Evolutionary conservation across 2,329 filamentous ascomycete genomes (phyloP).

Genomic region (Nakataea oryzae): DNA sequence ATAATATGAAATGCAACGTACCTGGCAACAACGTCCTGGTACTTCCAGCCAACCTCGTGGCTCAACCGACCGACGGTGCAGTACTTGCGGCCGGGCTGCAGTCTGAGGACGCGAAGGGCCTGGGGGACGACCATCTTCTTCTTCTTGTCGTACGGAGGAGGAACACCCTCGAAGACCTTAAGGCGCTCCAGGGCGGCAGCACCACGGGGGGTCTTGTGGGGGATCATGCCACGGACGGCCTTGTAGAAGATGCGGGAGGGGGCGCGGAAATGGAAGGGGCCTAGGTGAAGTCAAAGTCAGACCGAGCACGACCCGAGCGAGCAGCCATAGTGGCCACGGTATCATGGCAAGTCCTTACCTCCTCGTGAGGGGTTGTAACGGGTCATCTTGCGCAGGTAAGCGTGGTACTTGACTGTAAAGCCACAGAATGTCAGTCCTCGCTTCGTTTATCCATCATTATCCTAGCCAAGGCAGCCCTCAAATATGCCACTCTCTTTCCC

Average conservation of each 20-base stretch:
- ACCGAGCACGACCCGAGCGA: background rate
- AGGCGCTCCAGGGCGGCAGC: slow-evolving; percentile 94
- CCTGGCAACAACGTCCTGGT: slow-evolving; percentile 98
- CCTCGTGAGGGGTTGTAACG: slow-evolving; percentile 99
- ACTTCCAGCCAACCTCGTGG: slow-evolving; percentile 99
- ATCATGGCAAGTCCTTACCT: slow-evolving; percentile 50
- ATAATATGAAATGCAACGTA: slow-evolving; percentile 38
- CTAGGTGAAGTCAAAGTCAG: slow-evolving; percentile 27
- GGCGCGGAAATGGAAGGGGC: slow-evolving; percentile 99
- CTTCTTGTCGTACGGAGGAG: slow-evolving; percentile 98
- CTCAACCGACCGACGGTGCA: slow-evolving; percentile 96
- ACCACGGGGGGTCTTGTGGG: slow-evolving; percentile 98
- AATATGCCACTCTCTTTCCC: background rate
- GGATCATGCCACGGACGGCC: slow-evolving; percentile 99
- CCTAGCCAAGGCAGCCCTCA: too few species aligned
- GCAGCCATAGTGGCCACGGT: slow-evolving; percentile 7
- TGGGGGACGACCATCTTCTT: slow-evolving; percentile 99
- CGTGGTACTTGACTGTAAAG: slow-evolving; percentile 95
- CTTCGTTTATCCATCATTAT: background rate
- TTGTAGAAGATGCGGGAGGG: slow-evolving; percentile 99
- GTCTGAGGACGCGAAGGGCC: slow-evolving; percentile 88
- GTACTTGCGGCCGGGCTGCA: slow-evolving; percentile 99
- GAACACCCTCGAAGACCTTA: slow-evolving; percentile 99
- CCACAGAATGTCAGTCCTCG: slow-evolving; percentile 7
- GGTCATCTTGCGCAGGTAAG: slow-evolving; percentile 99